Conservation (phyloP, 768 basidiomycete species). For the Dacryopinax primogenitus region DNA sequence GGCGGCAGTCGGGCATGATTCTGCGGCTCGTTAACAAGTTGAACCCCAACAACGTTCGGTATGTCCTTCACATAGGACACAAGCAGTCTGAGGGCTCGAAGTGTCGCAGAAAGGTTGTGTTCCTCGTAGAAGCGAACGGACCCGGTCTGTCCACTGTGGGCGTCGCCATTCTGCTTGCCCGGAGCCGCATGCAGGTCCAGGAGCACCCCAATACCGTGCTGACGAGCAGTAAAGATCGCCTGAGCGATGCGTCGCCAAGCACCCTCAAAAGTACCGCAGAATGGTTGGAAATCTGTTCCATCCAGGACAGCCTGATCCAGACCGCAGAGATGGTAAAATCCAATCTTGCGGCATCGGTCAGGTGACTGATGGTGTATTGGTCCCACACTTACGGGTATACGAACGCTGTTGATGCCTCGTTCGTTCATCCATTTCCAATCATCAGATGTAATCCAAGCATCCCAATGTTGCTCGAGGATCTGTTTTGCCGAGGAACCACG, state of each 20-base stretch:
- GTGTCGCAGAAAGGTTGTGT: conserved; percentile 37
- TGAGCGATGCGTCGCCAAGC: conserved; percentile 59
- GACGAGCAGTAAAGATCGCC: conserved; percentile 43
- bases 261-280: conserved; percentile 37
- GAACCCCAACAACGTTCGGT: conserved; percentile 41
- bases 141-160: conserved; percentile 45
- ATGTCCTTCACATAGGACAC: conserved; percentile 33
- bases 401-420: conserved; percentile 46
- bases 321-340: conserved; percentile 49
- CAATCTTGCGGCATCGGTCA: conserved; percentile 37
- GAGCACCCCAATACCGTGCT: conserved; percentile 64
- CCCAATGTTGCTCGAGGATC: conserved; percentile 58
- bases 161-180: conserved; percentile 61
- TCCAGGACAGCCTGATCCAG: conserved; percentile 62
- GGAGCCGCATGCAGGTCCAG: conserved; percentile 76
- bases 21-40: conserved; percentile 45
- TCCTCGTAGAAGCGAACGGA: conserved; percentile 39
- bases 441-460: conserved; percentile 65
- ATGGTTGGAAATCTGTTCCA: conserved; percentile 52
- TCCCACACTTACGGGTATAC: conserved; percentile 40
- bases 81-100: conserved; percentile 38
- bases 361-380: conserved; percentile 40
- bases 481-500: conserved; percentile 36
- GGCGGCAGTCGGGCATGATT: conserved; percentile 39
- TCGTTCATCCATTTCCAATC: conserved; percentile 59